phyloP scores from a whole-genome alignment of 139 green algal species.

The Trebouxia sp. region DNA sequence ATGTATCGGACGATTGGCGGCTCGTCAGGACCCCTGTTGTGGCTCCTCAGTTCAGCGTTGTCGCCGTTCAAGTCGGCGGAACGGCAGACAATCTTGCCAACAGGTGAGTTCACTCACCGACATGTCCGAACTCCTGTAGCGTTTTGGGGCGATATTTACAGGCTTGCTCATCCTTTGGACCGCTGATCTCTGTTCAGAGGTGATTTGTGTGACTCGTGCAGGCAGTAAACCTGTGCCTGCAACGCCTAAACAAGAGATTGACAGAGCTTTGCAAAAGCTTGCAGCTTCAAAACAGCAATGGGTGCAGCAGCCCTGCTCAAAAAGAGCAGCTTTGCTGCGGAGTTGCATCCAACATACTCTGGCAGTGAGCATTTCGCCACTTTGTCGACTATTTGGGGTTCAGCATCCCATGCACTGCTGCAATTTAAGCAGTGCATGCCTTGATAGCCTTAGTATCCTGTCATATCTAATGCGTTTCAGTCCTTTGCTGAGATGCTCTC shows the following conservation, averaged over 20 bases:
- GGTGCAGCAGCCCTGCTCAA: constrained; percentile 13
- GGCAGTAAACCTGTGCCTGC: constrained; percentile 38
- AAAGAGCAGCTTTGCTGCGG: constrained; percentile 53
- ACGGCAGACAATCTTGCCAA: not conserved
- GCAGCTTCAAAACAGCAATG: constrained; percentile 49
- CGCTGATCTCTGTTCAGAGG: too few relatives aligned
- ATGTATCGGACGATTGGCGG: constrained; percentile 1
- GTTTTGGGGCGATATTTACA: too few relatives aligned
- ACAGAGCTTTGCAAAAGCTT: constrained; percentile 41
- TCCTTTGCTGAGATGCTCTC: not conserved
- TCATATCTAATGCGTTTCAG: not conserved
- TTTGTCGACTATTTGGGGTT: not conserved
- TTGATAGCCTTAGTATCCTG: not conserved
- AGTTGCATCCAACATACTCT: constrained; percentile 50
- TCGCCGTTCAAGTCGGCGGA: not conserved
- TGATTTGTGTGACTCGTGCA: constrained; percentile 17
- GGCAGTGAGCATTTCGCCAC: too few relatives aligned
- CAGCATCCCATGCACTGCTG: not conserved
- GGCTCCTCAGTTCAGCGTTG: not conserved
- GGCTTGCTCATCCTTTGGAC: too few relatives aligned
- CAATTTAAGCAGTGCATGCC: not conserved
- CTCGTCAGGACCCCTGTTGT: not conserved
- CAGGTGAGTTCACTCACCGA: not conserved
- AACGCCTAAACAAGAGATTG: constrained; percentile 37
- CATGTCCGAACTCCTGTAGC: too few relatives aligned